Conservation (phyloP, 2,329 filamentous ascomycete species). For the Cryphonectria nitschkei region DNA sequence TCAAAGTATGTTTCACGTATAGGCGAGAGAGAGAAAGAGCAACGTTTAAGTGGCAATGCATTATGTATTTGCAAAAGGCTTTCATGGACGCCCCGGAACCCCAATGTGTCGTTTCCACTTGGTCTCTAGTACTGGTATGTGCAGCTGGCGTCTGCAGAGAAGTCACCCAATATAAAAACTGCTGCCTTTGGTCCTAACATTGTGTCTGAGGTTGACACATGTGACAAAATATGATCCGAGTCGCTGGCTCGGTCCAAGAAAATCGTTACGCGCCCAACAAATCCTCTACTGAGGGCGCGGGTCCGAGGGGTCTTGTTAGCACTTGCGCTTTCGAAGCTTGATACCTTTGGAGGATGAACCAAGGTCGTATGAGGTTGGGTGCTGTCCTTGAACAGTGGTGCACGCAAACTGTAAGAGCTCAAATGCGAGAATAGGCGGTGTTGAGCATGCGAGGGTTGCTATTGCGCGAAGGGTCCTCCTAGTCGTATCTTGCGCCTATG, state of each 20-base stretch:
- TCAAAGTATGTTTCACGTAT: neutral
- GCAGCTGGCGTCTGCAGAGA: neutral
- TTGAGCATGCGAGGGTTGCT: neutral
- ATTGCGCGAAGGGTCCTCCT: neutral
- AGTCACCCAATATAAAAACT: neutral
- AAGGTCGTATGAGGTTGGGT: neutral
- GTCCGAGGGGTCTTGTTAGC: neutral
- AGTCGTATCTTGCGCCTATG: constrained; percentile 42
- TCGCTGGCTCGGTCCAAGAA: neutral
- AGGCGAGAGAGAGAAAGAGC: neutral
- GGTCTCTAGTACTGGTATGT: neutral
- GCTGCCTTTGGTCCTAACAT: neutral
- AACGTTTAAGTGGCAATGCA: neutral
- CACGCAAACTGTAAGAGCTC: neutral
- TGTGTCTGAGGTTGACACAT: neutral
- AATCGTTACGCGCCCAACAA: neutral
- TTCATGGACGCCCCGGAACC: neutral
- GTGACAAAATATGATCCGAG: neutral
- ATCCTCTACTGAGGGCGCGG: neutral
- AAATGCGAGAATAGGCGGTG: neutral
- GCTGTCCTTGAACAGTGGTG: neutral
- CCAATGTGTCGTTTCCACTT: neutral
- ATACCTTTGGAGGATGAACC: neutral
- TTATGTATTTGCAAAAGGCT: neutral
- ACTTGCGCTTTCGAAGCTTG: neutral